These are phyloP conservation scores for Raphanus raphanistrum DNA, from an alignment of 345 rosid genomes.

Conservation along the genomic window DNA sequence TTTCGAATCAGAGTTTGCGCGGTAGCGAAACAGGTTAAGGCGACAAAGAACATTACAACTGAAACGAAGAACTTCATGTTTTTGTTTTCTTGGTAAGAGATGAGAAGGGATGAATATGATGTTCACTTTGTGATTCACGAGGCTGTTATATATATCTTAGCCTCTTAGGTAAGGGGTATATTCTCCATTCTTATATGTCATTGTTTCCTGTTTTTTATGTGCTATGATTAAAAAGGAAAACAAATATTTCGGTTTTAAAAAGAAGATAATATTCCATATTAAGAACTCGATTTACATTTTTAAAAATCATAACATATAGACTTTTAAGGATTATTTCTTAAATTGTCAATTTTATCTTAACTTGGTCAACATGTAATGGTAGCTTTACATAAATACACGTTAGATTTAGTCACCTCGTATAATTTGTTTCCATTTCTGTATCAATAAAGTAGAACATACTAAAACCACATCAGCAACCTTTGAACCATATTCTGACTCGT, in stretches of 20 bases:
- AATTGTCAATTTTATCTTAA: neutral
- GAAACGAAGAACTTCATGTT: neutral
- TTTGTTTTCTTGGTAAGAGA: neutral
- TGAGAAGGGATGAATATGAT: neutral
- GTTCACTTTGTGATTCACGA: neutral
- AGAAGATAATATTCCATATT: neutral
- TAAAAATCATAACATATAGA: neutral
- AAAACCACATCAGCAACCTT: too few species aligned
- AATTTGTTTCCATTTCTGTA: neutral
- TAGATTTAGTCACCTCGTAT: neutral
- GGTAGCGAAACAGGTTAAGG: neutral
- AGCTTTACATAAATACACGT: neutral
- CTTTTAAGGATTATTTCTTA: neutral
- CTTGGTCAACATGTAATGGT: neutral
- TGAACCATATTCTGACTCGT: too few species aligned
- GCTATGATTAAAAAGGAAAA: neutral
- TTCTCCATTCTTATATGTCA: neutral
- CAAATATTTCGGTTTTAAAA: neutral
- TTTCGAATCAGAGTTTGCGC: conserved; percentile 16
- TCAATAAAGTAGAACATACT: too few species aligned
- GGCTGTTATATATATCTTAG: neutral
- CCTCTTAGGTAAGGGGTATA: neutral
- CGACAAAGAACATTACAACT: conserved; percentile 6
- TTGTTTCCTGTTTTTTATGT: neutral
- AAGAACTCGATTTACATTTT: neutral